phyloP scores from a whole-genome alignment of 108 stramenopile species.

The Aurantiochytrium sp. region DNA sequence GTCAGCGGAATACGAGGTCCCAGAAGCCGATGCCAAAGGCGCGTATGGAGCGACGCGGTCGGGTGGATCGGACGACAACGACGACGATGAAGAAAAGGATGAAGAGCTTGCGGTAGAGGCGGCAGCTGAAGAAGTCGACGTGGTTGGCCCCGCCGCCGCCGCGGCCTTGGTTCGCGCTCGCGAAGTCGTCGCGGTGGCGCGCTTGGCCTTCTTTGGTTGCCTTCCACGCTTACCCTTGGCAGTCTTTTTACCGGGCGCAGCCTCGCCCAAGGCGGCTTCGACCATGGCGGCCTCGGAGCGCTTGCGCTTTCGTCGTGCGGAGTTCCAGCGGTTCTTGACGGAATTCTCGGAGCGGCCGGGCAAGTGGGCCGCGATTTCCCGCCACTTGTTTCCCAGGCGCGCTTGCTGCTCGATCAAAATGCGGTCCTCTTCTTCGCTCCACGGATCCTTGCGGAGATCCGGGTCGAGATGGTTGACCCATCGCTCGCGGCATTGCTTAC shows the following conservation, averaged over 20 bases:
- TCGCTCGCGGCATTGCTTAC: conserved; percentile 40
- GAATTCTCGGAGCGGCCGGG: conserved; percentile 68
- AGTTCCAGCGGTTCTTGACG: conserved; percentile 51
- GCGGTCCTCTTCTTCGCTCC: conserved; percentile 43
- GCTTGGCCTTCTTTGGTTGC: no score
- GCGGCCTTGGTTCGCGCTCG: no score
- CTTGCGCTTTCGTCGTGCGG: conserved; percentile 18
- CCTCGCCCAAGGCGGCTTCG: no score
- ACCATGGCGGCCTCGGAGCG: background rate
- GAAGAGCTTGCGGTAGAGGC: no score
- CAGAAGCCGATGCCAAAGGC: no score
- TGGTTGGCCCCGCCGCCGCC: no score
- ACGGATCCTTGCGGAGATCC: conserved; percentile 38
- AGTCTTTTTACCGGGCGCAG: no score
- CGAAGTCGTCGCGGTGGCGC: no score
- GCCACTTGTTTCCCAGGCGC: conserved; percentile 71
- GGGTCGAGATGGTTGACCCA: conserved; percentile 48
- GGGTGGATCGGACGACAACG: no score
- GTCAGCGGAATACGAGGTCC: background rate
- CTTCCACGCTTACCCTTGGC: background rate
- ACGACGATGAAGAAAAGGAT: no score
- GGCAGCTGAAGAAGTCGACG: no score
- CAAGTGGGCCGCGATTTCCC: conserved; percentile 75
- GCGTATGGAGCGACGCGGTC: no score
- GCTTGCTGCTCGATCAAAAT: conserved; percentile 59